phyloP scores from a whole-genome alignment of 176 grass and related monocot species.

The Cymbopogon citratus region DNA sequence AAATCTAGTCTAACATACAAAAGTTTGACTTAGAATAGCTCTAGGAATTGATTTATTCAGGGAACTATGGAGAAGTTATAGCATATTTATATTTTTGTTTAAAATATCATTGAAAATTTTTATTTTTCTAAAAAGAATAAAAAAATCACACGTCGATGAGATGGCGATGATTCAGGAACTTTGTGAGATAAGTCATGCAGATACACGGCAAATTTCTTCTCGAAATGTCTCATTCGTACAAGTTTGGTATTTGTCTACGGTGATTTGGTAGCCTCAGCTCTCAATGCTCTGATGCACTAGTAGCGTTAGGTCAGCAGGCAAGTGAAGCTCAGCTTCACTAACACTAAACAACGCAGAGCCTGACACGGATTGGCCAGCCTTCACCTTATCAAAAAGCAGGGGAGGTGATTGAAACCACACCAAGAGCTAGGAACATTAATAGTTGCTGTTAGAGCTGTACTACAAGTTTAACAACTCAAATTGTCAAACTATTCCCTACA shows the following conservation, averaged over 20 bases:
- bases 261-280: constrained; percentile 32
- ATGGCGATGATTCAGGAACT: not conserved
- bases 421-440: not conserved
- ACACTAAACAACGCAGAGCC: constrained; percentile 14
- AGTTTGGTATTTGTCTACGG: constrained; percentile 14
- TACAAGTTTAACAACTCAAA: constrained; percentile 12
- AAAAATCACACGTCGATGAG: not conserved
- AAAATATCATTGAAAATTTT: not conserved
- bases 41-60: too few species aligned
- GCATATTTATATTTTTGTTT: not conserved
- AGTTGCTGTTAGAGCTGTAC: not conserved
- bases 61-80: not conserved
- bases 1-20: too few species aligned
- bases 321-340: constrained; percentile 37
- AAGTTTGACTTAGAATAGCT: too few species aligned
- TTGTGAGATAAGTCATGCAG: constrained; percentile 13
- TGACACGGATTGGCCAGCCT: constrained; percentile 32
- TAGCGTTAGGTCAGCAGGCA: constrained; percentile 42
- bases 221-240: not conserved
- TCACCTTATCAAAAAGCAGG: constrained; percentile 21
- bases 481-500: not conserved
- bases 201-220: not conserved
- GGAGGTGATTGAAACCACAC: not conserved
- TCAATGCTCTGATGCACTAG: constrained; percentile 25
- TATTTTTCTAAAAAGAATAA: not conserved